Evolutionary conservation across 1,284 basidiomycete species (phyloP), one percentile per base, ranked within the genome.

Genomic region (Cerrena zonata): DNA sequence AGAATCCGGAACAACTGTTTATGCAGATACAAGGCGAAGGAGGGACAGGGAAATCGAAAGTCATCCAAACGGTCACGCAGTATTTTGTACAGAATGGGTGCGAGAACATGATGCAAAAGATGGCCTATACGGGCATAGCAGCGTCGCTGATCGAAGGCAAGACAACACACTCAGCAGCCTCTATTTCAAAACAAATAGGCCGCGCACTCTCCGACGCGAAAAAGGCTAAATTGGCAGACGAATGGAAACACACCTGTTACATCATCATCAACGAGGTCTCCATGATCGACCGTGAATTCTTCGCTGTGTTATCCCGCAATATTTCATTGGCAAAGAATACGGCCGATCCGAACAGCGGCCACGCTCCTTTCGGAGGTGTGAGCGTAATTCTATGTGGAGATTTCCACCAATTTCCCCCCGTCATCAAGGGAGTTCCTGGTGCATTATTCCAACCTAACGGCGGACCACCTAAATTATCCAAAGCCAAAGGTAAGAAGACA

Each of bases 321-420:
- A 58, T 66, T 37, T 18, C 41, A 4, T 49, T 61, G 30, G 60
- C 45, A 1, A 64, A 59, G 43, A 48, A 47, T 23, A 42, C 27
- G 2, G n/a, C 30, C 11, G 52, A 56, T n/a, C 1, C 24, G 3
- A n/a, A n/a, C n/a, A n/a, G n/a, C n/a, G n/a, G n/a, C n/a, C n/a
- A n/a, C n/a, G n/a, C n/a, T n/a, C 56, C 64, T 5, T 73, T 73
- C 51, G 68, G 69, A 0, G 68, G 69, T 1, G 44, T 73, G 5
- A 73, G 65, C 52, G 59, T 73, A 7, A 67, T 74, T 24, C 51
- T 74, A 0, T 63, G 54, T 50, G 70, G 71, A 0, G 71, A 73
- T 48, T 62, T 69, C 18, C 70, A 74, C 53, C 72, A 73, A 47
- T 72, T 74, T 53, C 70, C 70, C 4, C 71, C 69, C 0, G 69